Conservation (phyloP, 768 basidiomycete genomes). For the Cubamyces lactineus region DNA sequence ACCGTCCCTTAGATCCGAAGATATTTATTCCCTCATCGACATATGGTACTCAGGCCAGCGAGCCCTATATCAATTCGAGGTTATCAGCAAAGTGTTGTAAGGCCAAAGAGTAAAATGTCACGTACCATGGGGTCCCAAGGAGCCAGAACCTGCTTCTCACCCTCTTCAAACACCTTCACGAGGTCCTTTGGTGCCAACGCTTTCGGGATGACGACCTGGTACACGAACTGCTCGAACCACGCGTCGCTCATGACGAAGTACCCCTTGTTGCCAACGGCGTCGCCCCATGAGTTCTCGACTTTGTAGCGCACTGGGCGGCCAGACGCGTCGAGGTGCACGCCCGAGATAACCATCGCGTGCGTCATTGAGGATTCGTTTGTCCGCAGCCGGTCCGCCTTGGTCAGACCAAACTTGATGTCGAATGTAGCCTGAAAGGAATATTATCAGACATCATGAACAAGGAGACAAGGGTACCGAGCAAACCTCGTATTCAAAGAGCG, state of each 20-base stretch:
- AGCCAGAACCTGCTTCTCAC: conserved; percentile 68
- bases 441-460: too few species aligned
- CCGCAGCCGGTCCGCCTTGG: conserved; percentile 83
- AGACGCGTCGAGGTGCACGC: conserved; percentile 78
- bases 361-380: conserved; percentile 91
- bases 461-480: conserved; percentile 12
- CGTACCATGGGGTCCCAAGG: conserved; percentile 91
- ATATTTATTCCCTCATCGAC: background rate
- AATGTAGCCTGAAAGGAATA: conserved; percentile 92
- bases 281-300: conserved; percentile 97
- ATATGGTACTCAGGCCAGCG: background rate
- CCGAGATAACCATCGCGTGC: conserved; percentile 95
- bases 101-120: background rate
- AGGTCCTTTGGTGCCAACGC: conserved; percentile 79
- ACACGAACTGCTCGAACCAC: conserved; percentile 96
- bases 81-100: background rate
- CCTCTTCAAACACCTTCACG: conserved; percentile 75
- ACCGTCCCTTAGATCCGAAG: background rate
- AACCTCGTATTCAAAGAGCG: conserved; percentile 82
- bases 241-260: conserved; percentile 90
- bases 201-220: conserved; percentile 90
- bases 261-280: conserved; percentile 74
- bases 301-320: conserved; percentile 89
- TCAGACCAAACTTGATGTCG: conserved; percentile 75
- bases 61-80: background rate